These are phyloP conservation scores for barrel medic (Medicago truncatula) DNA, from an alignment of 306 rosid genomes.

Conservation along the genomic window MtrunA17r5.0-ANR NC_053046.1:13666001-13666500, in stretches of 20 bases:
- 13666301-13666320: slow-evolving; percentile 3
- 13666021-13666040: too few relatives aligned
- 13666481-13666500: neutral
- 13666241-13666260: slow-evolving; percentile 21
- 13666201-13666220: slow-evolving; percentile 47
- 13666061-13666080: slow-evolving; percentile 3
- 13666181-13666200: slow-evolving; percentile 35
- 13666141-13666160: slow-evolving; percentile 42
- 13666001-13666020: too few relatives aligned
- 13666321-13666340: neutral
- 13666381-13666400: slow-evolving; percentile 74
- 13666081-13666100: slow-evolving; percentile 3
- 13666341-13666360: slow-evolving; percentile 8
- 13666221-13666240: slow-evolving; percentile 39
- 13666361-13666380: slow-evolving; percentile 48
- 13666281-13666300: too few relatives aligned
- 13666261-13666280: neutral
- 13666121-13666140: slow-evolving; percentile 27
- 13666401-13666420: slow-evolving; percentile 70
- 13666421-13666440: slow-evolving; percentile 59
- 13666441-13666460: slow-evolving; percentile 33
- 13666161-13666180: slow-evolving; percentile 43
- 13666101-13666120: slow-evolving; percentile 31
- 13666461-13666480: slow-evolving; percentile 21
- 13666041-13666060: neutral